phyloP scores from a whole-genome alignment of 805 yeast genomes.

The Kodamaea restingae region DNA sequence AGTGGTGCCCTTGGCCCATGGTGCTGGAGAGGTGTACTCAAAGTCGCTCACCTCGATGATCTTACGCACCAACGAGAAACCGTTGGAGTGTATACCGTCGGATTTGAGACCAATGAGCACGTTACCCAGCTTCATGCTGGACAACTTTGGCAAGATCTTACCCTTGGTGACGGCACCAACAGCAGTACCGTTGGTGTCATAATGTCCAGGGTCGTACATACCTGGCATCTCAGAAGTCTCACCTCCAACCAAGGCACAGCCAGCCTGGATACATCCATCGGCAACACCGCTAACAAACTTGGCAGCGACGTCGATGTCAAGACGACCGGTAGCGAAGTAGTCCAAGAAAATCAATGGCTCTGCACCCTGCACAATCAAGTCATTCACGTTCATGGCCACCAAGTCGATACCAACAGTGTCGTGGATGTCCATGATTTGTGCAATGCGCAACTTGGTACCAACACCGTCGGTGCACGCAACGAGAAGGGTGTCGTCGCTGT shows the following conservation, averaged over 20 bases:
- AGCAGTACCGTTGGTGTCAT: constrained; percentile 97
- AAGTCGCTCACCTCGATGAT: constrained; percentile 71
- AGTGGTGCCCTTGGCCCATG: constrained; percentile 67
- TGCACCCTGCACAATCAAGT: constrained; percentile 97
- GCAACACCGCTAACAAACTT: constrained; percentile 94
- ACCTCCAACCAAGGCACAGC: constrained; percentile 98
- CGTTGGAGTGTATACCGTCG: constrained; percentile 95
- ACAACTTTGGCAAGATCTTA: constrained; percentile 67
- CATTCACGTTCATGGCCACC: constrained; percentile 99
- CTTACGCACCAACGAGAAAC: constrained; percentile 90
- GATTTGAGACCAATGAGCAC: constrained; percentile 83
- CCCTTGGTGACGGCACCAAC: constrained; percentile 89
- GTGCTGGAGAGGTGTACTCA: constrained; percentile 71
- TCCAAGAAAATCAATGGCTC: constrained; percentile 94
- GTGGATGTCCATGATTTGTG: constrained; percentile 84
- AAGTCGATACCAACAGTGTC: constrained; percentile 98
- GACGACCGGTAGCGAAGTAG: constrained; percentile 92
- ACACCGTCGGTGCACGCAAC: constrained; percentile 99
- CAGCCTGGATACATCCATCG: constrained; percentile 89
- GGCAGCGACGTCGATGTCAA: constrained; percentile 79
- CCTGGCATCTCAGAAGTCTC: constrained; percentile 99
- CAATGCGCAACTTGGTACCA: constrained; percentile 93
- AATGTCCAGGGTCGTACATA: constrained; percentile 91
- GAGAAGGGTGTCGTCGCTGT: constrained; percentile 69
- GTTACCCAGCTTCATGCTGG: constrained; percentile 72